A percentile compares a stretch with the other conserved stretches of the same genome.
These are phyloP conservation scores for Pilasporangium apinafurcum DNA, from an alignment of 352 stramenopile species.

Conservation along the genomic window DNA sequence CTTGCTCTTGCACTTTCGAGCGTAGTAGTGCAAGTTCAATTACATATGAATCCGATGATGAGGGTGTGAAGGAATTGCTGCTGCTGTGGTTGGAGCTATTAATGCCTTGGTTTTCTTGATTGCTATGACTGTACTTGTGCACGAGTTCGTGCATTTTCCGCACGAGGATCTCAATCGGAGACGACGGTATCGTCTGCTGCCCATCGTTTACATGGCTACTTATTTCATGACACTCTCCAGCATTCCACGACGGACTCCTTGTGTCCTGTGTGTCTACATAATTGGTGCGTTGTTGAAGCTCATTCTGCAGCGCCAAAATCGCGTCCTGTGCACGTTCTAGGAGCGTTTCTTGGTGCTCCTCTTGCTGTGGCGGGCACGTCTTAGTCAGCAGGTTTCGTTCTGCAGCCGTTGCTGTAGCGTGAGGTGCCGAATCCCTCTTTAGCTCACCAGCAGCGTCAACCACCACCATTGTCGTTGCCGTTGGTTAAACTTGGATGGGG, in stretches of 20 bases:
- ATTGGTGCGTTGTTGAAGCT: not conserved
- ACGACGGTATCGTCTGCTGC: slow-evolving; percentile 1
- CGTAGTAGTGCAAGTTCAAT: slow-evolving; percentile 13
- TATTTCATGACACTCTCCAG: not conserved
- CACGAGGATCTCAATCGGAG: slow-evolving; percentile 41
- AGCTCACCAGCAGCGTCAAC: no score
- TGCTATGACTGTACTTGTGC: slow-evolving; percentile 25
- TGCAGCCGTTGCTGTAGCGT: not conserved
- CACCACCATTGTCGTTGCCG: no score
- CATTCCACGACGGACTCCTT: slow-evolving; percentile 2
- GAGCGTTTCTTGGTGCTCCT: not conserved
- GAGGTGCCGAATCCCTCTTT: no score
- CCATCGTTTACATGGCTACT: not conserved
- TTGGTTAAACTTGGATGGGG: no score
- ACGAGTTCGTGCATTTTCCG: slow-evolving; percentile 53
- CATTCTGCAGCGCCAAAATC: slow-evolving; percentile 5
- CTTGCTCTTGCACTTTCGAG: slow-evolving; percentile 19
- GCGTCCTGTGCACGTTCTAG: slow-evolving; percentile 6
- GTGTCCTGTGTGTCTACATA: no score
- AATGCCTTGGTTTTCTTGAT: not conserved
- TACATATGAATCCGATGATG: no score
- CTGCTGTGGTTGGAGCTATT: no score
- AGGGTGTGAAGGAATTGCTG: no score
- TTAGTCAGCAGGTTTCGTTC: not conserved
- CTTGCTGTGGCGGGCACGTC: not conserved